A percentile compares a stretch with the other conserved stretches of the same genome.
These are phyloP conservation scores for Lasiodiplodia gonubiensis DNA, from an alignment of 2,329 filamentous ascomycete genomes.

Conservation along the genomic window DNA sequence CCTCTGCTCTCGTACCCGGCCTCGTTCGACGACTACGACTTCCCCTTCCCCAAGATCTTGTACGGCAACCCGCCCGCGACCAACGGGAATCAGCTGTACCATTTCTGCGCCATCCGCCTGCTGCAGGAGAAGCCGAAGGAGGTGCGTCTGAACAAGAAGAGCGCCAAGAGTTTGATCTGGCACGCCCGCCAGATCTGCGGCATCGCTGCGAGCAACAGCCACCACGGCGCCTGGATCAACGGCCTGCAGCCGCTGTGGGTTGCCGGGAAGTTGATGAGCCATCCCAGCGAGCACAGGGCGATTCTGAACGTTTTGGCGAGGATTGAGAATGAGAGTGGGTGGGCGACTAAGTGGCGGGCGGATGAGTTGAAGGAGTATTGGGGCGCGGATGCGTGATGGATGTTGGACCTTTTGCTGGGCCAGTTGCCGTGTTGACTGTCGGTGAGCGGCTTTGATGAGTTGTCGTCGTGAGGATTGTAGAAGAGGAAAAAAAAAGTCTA, in stretches of 20 bases:
- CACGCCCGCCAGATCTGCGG: conserved; percentile 55
- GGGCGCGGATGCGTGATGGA: conserved; percentile 40
- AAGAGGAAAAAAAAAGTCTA: no score
- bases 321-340: conserved; percentile 61
- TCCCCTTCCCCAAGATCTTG: conserved; percentile 32
- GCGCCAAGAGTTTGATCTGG: conserved; percentile 50
- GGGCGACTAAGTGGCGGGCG: conserved; percentile 60
- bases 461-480: no score
- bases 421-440: no score
- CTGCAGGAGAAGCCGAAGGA: conserved; percentile 39
- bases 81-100: conserved; percentile 34
- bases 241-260: conserved; percentile 54
- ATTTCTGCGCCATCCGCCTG: conserved; percentile 32
- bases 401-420: background rate
- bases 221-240: conserved; percentile 50
- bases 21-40: conserved; percentile 12
- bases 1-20: conserved; percentile 29
- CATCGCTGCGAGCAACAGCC: conserved; percentile 52
- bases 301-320: conserved; percentile 56
- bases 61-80: conserved; percentile 33
- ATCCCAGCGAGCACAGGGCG: conserved; percentile 50
- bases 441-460: no score
- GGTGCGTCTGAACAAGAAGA: conserved; percentile 24
- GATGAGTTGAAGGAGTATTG: conserved; percentile 60
- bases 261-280: conserved; percentile 56